A percentile compares a stretch with the other conserved stretches of the same genome.
These are phyloP conservation scores for Blastosporella zonata DNA, from an alignment of 1,284 basidiomycete genomes.

Conservation along the genomic window DNA sequence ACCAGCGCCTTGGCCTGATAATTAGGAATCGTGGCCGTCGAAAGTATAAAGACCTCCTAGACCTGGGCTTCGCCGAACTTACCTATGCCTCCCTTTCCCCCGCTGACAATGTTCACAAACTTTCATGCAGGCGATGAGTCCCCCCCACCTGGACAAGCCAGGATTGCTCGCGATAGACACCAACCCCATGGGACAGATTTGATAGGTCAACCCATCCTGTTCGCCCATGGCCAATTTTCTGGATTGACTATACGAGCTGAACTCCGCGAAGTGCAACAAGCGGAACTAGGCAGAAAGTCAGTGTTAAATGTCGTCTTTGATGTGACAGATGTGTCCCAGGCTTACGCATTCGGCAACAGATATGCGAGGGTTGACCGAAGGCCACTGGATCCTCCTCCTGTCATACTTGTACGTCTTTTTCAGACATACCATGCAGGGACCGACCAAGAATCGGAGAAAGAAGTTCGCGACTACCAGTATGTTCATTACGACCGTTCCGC, in stretches of 20 bases:
- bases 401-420: constrained; percentile 52
- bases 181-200: constrained; percentile 27
- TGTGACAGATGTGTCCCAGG: neutral
- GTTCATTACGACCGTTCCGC: constrained; percentile 19
- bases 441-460: constrained; percentile 36
- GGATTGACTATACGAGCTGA: constrained; percentile 58
- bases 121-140: constrained; percentile 16
- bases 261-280: constrained; percentile 60
- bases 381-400: constrained; percentile 63
- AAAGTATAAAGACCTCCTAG: constrained; percentile 13
- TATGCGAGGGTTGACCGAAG: constrained; percentile 60
- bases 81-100: constrained; percentile 1
- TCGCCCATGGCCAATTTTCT: constrained; percentile 55
- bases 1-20: constrained; percentile 9
- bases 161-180: constrained; percentile 11
- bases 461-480: constrained; percentile 46
- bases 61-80: neutral
- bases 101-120: constrained; percentile 14
- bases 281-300: constrained; percentile 64
- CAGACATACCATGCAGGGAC: constrained; percentile 41
- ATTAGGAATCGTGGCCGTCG: constrained; percentile 10
- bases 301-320: constrained; percentile 11
- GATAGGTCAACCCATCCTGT: constrained; percentile 47
- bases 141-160: constrained; percentile 9
- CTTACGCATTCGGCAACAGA: constrained; percentile 28